Evolutionary conservation across 2,329 filamentous ascomycete species (phyloP).

Genomic region (Fusarium xyrophilum): DNA sequence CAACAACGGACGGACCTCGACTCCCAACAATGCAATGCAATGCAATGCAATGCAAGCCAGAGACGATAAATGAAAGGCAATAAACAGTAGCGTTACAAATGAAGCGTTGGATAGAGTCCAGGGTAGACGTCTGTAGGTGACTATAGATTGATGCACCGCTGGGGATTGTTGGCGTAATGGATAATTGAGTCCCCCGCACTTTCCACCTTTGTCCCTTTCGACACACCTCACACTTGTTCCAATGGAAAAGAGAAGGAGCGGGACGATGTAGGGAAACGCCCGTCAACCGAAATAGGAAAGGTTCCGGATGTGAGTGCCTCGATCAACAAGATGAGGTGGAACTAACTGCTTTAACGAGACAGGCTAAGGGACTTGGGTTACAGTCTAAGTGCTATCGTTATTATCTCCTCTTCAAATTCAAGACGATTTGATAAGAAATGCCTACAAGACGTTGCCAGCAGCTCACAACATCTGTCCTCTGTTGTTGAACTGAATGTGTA

Average conservation of each 20-base stretch:
- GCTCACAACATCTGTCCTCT: slow-evolving; percentile 4
- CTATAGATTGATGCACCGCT: not conserved
- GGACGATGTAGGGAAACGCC: slow-evolving; percentile 6
- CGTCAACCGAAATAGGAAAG: slow-evolving; percentile 38
- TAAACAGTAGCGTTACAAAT: slow-evolving; percentile 18
- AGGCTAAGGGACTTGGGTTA: slow-evolving; percentile 18
- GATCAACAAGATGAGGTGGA: slow-evolving; percentile 28
- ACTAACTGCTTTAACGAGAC: slow-evolving; percentile 24
- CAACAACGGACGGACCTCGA: slow-evolving; percentile 15
- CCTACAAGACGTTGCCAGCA: not conserved
- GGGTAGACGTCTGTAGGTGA: not conserved
- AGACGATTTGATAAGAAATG: not conserved
- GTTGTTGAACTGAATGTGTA: slow-evolving; percentile 34
- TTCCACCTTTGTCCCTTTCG: slow-evolving; percentile 31
- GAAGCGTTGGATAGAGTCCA: slow-evolving; percentile 8
- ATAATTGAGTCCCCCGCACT: slow-evolving; percentile 28
- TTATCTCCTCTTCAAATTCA: not conserved
- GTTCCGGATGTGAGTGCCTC: slow-evolving; percentile 25
- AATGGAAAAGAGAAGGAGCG: slow-evolving; percentile 26
- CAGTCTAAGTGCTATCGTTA: slow-evolving; percentile 13
- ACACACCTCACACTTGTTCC: slow-evolving; percentile 25
- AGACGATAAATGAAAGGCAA: slow-evolving; percentile 23
- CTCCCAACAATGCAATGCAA: slow-evolving; percentile 19
- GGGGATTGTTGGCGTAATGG: slow-evolving; percentile 11
- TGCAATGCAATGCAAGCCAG: slow-evolving; percentile 21